These are phyloP conservation scores for Tricholoma furcatifolium DNA, from an alignment of 768 basidiomycete genomes.

Conservation along the genomic window DNA sequence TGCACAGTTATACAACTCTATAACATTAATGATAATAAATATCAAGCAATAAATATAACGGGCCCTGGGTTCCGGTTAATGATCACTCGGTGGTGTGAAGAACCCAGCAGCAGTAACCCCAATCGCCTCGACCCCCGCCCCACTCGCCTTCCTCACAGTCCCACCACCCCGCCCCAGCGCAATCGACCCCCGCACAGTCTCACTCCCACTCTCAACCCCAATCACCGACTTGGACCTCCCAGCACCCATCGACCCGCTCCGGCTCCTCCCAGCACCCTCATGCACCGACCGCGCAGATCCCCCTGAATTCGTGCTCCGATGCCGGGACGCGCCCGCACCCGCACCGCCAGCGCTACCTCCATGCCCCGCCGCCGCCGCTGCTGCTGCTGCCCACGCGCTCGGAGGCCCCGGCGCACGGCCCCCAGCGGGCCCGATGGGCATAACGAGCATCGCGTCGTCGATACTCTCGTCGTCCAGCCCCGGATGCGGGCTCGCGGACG, in stretches of 20 bases:
- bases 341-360: no score
- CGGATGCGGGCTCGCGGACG: constrained; percentile 17
- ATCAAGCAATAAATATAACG: no score
- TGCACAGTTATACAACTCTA: no score
- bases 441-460: constrained; percentile 73
- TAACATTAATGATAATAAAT: no score
- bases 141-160: constrained; percentile 59
- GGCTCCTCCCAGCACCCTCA: constrained; percentile 27
- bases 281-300: constrained; percentile 32
- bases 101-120: constrained; percentile 78
- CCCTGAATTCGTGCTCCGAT: constrained; percentile 33
- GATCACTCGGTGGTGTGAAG: constrained; percentile 52
- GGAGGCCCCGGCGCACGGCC: constrained; percentile 24
- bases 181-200: constrained; percentile 53
- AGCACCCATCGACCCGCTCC: constrained; percentile 16
- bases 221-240: constrained; percentile 56
- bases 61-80: no score
- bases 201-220: constrained; percentile 55
- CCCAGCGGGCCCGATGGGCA: constrained; percentile 57
- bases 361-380: no score
- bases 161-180: constrained; percentile 55
- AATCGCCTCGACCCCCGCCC: constrained; percentile 73
- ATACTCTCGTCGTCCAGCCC: constrained; percentile 66
- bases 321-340: constrained; percentile 29
- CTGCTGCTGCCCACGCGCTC: constrained; percentile 34